Evolutionary conservation across 345 rosid genomes (phyloP), one percentile per base, ranked within the genome.

Genomic region (Ceriops tagal): DNA sequence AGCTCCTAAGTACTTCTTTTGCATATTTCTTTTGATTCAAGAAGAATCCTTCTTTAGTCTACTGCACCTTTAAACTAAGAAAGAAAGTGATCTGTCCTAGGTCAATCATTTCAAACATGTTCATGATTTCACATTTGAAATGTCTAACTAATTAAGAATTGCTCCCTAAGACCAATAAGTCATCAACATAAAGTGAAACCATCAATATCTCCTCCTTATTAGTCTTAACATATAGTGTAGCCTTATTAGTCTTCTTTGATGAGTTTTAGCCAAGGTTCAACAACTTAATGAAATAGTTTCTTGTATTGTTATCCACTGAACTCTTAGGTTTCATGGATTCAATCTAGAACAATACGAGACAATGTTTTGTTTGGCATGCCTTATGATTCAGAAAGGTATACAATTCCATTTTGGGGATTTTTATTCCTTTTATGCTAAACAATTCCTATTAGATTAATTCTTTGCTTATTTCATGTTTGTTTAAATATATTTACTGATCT

Each of bases 321-420:
- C 60, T 61, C 74, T 43, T 62, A 93, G 98, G 91, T 88, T 65
- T 97, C 98, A 49, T 93, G 98, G 97, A 85, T 93, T 68, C 77
- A 88, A 76, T 89, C 96, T 61, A 97, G 97, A 82, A 91, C 97
- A 53, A 52, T 91, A 62, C 89, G 91, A 9, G 91, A 88, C 53
- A 93, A 93, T 67, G 79, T 93, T 53, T 69, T 93, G 68, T 88
- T 91, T 64, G 96, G 93, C 68, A 81, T 81, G 76, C 64, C 31
- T 78, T 87, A 84, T 62, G 91, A 91, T 68, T 70, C 87, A 46
- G 62, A 81, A 79, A 91, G 97, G 98, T 93, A 39, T 28, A 49
- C 39, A 57, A 37, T 66, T 37, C 56, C 55, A 35, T 55, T 21
- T 62, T 32, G 49, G 61, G 46, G 66, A 51, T 34, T 0, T 22